Evolutionary conservation across 2,329 filamentous ascomycete species (phyloP), one percentile per base, ranked within the genome.

Genomic region (Fusarium sulawesiense): DNA sequence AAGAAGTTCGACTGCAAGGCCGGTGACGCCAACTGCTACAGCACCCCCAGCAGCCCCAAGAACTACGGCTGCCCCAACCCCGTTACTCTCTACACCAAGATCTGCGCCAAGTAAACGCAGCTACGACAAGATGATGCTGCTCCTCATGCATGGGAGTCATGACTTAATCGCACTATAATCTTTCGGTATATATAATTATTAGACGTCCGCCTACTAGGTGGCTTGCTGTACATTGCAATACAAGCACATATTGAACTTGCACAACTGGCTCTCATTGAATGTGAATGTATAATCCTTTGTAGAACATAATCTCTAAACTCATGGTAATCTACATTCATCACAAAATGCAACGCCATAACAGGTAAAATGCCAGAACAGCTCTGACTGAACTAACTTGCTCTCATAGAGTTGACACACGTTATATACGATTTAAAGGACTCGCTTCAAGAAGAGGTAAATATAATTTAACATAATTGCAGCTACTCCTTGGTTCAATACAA

Each of bases 31-130:
- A 63, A 29, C 46, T 83, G 81, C 79, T 83, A 83, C 76, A 83
- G 80, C 78, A 78, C 76, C 1, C 78, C 79, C 10, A 70, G 63
- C n/a, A 49, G 60, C 41, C 79, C 79, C 75, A 82, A 77, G 72
- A 80, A 82, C 20, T 80, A 77, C 66, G 78, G 78, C 59, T 83
- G 81, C 80, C 80, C 81, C 7, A 72, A 77, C 69, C 81, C 81
- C 7, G 79, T 81, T 34, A 76, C 78, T 30, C 66, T 83, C 29
- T 76, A 77, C 27, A 70, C 77, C 20, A 64, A 61, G n/a, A 58
- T 80, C 62, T 80, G 78, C 51, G 54, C 71, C 53, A 65, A 75
- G 54, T 76, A 70, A 68, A 41, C 20, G 11, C 12, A 27, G 4
- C n/a, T 29, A 29, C 20, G 16, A 40, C 11, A 32, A 23, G 29